Conservation (phyloP, 139 green algal genomes). For the Picochlorum sp. region DNA sequence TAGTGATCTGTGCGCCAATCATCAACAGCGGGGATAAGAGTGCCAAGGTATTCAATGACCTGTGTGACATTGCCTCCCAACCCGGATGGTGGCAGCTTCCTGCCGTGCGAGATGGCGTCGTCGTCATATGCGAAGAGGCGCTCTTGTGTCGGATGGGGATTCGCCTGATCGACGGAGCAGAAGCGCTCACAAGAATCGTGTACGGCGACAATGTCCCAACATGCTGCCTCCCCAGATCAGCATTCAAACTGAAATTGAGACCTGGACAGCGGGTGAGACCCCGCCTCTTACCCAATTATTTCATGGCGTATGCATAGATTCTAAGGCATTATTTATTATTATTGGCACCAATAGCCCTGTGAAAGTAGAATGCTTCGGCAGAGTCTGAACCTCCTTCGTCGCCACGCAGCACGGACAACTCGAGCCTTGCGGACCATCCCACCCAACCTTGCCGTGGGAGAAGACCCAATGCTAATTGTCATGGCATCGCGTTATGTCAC, state of each 20-base stretch:
- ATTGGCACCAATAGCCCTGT: too few species aligned
- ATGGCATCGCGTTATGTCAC: too few species aligned
- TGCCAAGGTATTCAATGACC: conserved; percentile 17
- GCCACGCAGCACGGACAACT: too few species aligned
- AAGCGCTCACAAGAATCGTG: conserved; percentile 68
- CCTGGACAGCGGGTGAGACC: conserved; percentile 69
- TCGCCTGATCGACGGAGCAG: conserved; percentile 75
- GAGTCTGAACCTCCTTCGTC: too few species aligned
- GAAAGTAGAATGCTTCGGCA: too few species aligned
- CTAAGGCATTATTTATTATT: background rate
- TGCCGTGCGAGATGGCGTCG: conserved; percentile 55
- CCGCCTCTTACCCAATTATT: conserved; percentile 61
- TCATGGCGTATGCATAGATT: conserved; percentile 32
- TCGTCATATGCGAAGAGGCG: conserved; percentile 63
- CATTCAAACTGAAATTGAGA: conserved; percentile 63
- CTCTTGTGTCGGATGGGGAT: conserved; percentile 60
- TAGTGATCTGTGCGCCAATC: conserved; percentile 35
- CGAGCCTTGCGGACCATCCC: too few species aligned
- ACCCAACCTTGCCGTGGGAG: too few species aligned
- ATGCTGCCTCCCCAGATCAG: conserved; percentile 10
- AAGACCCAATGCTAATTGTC: too few species aligned
- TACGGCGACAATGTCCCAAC: conserved; percentile 47
- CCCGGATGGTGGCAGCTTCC: conserved; percentile 85
- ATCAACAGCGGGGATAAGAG: conserved; percentile 8
- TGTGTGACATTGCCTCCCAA: conserved; percentile 55